phyloP scores from a whole-genome alignment of 495 filamentous ascomycete genomes.

The Penicillium arizonense region DNA sequence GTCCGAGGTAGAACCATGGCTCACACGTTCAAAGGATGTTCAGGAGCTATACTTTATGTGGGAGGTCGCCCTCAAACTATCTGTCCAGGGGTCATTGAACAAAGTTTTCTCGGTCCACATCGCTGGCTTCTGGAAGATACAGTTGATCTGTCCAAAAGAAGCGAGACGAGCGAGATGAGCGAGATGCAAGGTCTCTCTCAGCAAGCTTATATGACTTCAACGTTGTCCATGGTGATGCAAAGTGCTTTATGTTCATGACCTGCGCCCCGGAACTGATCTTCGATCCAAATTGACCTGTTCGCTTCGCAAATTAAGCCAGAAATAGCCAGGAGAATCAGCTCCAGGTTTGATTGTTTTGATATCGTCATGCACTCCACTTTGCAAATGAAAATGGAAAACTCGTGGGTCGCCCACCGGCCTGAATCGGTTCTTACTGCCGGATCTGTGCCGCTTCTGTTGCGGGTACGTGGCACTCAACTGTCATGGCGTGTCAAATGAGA shows the following conservation, averaged over 20 bases:
- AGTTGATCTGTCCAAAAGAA: neutral
- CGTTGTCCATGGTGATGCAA: no score
- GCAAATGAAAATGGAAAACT: conserved; percentile 8
- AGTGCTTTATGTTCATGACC: neutral
- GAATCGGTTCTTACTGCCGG: conserved; percentile 16
- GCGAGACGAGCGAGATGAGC: neutral
- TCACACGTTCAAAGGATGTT: neutral
- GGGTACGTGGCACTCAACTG: conserved; percentile 2
- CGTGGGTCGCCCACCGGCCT: conserved; percentile 14
- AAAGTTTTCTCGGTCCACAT: neutral
- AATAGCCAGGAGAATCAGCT: neutral
- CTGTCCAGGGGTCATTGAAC: neutral
- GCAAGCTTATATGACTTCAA: neutral
- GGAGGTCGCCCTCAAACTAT: neutral
- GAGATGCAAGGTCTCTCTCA: neutral
- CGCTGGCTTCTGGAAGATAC: neutral
- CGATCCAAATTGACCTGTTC: neutral
- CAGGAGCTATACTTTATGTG: neutral
- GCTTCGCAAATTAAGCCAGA: neutral
- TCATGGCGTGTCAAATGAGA: conserved; percentile 2
- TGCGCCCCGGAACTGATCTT: no score
- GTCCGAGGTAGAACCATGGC: conserved; percentile 9
- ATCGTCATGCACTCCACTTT: conserved; percentile 5
- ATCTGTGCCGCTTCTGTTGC: conserved; percentile 6
- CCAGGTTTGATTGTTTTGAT: conserved; percentile 1